These are phyloP conservation scores for Mycena epipterygia DNA, from an alignment of 768 basidiomycete genomes.

Conservation along the genomic window DNA sequence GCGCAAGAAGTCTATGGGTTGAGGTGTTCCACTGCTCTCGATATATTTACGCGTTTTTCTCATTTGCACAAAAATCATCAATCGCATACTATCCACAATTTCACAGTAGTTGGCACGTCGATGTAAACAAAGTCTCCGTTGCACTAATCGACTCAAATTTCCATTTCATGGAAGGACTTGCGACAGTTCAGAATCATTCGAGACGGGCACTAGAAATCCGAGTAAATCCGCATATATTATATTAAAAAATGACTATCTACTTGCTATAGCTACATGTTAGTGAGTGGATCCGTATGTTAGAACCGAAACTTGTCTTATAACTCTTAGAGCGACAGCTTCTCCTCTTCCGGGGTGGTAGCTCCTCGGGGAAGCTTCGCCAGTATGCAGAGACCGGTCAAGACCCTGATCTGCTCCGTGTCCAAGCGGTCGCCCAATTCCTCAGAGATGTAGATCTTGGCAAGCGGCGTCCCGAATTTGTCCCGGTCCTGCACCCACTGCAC, in stretches of 20 bases:
- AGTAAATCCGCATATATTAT: slow-evolving; percentile 18
- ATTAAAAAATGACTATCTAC: slow-evolving; percentile 30
- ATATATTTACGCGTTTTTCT: slow-evolving; percentile 14
- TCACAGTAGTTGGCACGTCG: too few species aligned
- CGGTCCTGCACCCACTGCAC: slow-evolving; percentile 54
- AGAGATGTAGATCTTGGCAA: slow-evolving; percentile 64
- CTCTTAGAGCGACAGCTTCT: slow-evolving; percentile 19
- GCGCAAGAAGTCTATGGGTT: slow-evolving; percentile 64
- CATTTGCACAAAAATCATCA: neutral
- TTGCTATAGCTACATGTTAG: slow-evolving; percentile 36
- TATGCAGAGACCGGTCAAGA: slow-evolving; percentile 45
- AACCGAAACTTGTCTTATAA: neutral
- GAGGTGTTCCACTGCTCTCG: slow-evolving; percentile 18
- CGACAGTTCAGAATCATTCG: too few species aligned
- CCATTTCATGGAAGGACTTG: too few species aligned
- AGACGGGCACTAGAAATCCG: too few species aligned
- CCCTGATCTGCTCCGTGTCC: slow-evolving; percentile 40
- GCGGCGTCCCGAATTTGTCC: slow-evolving; percentile 54
- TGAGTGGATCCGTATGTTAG: slow-evolving; percentile 3
- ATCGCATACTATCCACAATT: too few species aligned
- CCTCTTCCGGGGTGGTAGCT: slow-evolving; percentile 63
- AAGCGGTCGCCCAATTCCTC: slow-evolving; percentile 43
- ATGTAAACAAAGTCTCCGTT: too few species aligned
- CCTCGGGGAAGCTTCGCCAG: slow-evolving; percentile 46
- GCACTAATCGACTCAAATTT: too few species aligned